A percentile compares a stretch with the other conserved stretches of the same genome.
These are phyloP conservation scores for Hansenula sp. DNA, from an alignment of 1,139 yeast species.

Conservation along the genomic window DNA sequence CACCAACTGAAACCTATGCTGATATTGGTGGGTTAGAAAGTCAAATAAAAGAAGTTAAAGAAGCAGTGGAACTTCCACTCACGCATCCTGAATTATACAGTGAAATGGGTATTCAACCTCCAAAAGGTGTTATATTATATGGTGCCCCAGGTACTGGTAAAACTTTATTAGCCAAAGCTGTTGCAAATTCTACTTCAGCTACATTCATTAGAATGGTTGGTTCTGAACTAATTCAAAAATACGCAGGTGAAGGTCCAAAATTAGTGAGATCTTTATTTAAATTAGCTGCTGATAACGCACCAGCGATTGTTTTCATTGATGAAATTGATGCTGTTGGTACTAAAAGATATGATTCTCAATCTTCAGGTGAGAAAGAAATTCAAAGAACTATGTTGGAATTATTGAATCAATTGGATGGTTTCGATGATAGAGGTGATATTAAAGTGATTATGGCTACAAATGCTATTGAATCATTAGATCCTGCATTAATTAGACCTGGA, in stretches of 20 bases:
- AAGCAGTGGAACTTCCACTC: conserved; percentile 94
- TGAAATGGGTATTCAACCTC: conserved; percentile 99
- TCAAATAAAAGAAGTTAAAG: conserved; percentile 97
- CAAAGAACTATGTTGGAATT: conserved; percentile 98
- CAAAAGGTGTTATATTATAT: conserved; percentile 95
- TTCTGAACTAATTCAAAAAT: conserved; percentile 93
- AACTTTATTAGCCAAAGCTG: conserved; percentile 95
- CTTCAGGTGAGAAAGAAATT: conserved; percentile 97
- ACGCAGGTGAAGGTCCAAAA: conserved; percentile 97
- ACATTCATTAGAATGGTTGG: conserved; percentile 96
- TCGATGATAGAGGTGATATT: conserved; percentile 97
- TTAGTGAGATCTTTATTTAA: conserved; percentile 92
- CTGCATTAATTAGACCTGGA: conserved; percentile 97
- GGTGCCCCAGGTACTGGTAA: conserved; percentile 99
- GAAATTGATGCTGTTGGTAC: conserved; percentile 99
- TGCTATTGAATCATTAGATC: conserved; percentile 91
- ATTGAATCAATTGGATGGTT: conserved; percentile 95
- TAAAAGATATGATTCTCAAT: conserved; percentile 90
- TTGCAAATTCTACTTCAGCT: conserved; percentile 96
- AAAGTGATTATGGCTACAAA: conserved; percentile 99
- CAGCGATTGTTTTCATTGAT: conserved; percentile 95
- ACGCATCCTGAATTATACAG: conserved; percentile 98
- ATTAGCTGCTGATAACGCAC: conserved; percentile 96
- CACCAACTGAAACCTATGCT: conserved; percentile 95
- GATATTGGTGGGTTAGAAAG: conserved; percentile 96